Conservation (phyloP, 2,329 filamentous ascomycete genomes). For the Talaromyces islandicus region DNA sequence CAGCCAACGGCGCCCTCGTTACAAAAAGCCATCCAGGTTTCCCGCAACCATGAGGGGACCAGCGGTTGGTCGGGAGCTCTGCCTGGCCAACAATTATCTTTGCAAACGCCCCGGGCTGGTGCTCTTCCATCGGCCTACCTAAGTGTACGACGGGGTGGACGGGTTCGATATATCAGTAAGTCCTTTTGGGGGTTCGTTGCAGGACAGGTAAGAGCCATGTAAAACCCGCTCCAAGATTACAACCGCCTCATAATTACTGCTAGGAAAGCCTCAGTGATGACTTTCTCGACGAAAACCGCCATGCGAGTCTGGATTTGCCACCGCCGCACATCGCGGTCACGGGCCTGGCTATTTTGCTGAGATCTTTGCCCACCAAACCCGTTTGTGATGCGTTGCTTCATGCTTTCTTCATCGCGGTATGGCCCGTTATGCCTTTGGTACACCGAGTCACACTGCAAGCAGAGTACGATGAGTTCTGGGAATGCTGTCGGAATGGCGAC, state of each 20-base stretch:
- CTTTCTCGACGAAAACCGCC: slow-evolving; percentile 5
- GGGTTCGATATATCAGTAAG: slow-evolving; percentile 1
- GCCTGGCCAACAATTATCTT: background rate
- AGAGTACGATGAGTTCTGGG: slow-evolving; percentile 7
- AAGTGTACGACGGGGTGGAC: slow-evolving; percentile 2
- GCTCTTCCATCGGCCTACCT: background rate
- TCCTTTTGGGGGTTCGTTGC: slow-evolving; percentile 3
- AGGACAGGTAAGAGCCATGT: slow-evolving; percentile 1
- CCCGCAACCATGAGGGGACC: background rate
- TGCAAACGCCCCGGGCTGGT: background rate
- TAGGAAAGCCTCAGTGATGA: slow-evolving; percentile 6
- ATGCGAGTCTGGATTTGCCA: background rate
- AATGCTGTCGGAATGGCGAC: slow-evolving; percentile 1
- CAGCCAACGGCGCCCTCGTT: background rate
- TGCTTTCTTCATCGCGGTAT: background rate
- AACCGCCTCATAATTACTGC: background rate
- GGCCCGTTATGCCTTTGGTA: slow-evolving; percentile 1
- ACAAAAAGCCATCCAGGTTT: background rate
- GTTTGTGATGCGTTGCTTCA: slow-evolving; percentile 1
- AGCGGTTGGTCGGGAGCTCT: background rate
- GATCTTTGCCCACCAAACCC: slow-evolving; percentile 2
- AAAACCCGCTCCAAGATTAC: background rate
- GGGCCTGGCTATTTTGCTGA: background rate
- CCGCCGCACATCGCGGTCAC: slow-evolving; percentile 1
- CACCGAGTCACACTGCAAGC: background rate